phyloP scores from a whole-genome alignment of 169 alveolate species.

The Miamiensis avidus region DNA sequence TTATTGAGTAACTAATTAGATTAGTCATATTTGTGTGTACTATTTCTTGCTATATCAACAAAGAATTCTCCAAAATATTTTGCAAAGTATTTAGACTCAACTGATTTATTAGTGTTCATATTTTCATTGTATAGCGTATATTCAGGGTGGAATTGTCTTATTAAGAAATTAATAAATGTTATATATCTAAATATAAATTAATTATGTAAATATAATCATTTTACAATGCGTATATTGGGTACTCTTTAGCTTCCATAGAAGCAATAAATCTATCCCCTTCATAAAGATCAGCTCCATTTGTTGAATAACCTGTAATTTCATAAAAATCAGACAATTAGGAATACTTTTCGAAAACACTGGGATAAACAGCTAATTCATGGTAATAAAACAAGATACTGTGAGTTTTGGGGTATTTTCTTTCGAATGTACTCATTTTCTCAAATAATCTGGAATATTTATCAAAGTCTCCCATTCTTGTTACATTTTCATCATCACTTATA shows the following conservation, averaged over 20 bases:
- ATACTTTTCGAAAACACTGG: background rate
- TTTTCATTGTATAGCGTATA: background rate
- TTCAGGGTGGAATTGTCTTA: background rate
- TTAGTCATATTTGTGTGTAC: background rate
- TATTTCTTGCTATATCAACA: background rate
- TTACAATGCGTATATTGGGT: background rate
- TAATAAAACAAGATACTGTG: too few relatives aligned
- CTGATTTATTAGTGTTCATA: background rate
- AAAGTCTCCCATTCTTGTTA: background rate
- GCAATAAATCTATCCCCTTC: background rate
- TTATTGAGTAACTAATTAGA: background rate
- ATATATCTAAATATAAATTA: too few relatives aligned
- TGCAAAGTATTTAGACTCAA: background rate
- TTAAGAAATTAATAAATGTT: too few relatives aligned
- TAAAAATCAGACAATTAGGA: background rate
- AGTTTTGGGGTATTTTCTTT: too few relatives aligned
- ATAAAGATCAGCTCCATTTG: background rate
- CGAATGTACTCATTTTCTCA: background rate
- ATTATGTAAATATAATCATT: too few relatives aligned
- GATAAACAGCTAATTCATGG: background rate
- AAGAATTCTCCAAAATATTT: background rate
- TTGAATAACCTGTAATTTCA: background rate
- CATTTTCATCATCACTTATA: background rate
- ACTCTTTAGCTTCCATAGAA: background rate
- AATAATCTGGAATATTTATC: background rate